phyloP scores from a whole-genome alignment of 2,329 filamentous ascomycete genomes.

The Diaporthe sp. region DNA sequence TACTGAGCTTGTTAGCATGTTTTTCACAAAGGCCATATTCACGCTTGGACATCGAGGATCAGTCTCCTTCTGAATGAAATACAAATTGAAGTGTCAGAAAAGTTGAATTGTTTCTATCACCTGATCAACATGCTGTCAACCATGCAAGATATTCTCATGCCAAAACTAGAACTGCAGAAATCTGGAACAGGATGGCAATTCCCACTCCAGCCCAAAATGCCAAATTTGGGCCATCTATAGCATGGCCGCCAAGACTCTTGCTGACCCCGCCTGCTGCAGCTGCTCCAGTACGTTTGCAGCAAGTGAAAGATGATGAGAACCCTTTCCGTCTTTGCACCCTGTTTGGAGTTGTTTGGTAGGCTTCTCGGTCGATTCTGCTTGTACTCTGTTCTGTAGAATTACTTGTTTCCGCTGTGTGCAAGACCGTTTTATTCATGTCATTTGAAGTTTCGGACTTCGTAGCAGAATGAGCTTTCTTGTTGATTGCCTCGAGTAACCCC shows the following conservation, averaged over 20 bases:
- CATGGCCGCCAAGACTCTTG: neutral
- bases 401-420: neutral
- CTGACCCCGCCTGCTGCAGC: neutral
- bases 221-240: neutral
- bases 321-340: neutral
- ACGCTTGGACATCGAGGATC: neutral
- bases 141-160: neutral
- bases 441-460: neutral
- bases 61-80: neutral
- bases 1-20: neutral
- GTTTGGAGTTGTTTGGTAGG: neutral
- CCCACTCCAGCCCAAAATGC: neutral
- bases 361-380: neutral
- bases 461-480: neutral
- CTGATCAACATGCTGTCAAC: too few relatives aligned
- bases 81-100: neutral
- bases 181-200: neutral
- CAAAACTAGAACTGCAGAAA: neutral
- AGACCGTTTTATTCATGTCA: neutral
- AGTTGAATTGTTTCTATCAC: neutral
- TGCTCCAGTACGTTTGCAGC: neutral
- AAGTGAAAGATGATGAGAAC: neutral
- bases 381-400: neutral
- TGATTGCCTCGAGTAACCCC: neutral
- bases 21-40: neutral